Conservation (phyloP, 768 basidiomycete genomes). For the Chlorophyllum brunneum region DNA sequence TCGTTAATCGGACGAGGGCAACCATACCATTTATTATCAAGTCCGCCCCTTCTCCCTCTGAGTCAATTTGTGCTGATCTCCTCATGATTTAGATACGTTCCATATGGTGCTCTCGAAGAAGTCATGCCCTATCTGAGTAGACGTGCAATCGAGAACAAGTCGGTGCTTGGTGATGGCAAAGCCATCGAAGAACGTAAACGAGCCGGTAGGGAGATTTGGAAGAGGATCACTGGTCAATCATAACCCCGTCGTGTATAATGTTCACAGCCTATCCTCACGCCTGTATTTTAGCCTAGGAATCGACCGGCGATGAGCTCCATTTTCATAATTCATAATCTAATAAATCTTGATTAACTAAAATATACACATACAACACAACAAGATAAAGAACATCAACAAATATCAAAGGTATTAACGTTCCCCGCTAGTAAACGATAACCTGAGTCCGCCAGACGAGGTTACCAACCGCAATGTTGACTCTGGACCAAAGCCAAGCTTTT, state of each 20-base stretch:
- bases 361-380: background rate
- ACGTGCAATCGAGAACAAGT: constrained; percentile 92
- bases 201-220: constrained; percentile 52
- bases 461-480: constrained; percentile 16
- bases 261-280: no score
- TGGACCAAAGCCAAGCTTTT: background rate
- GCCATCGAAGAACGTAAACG: constrained; percentile 59
- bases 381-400: background rate
- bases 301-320: background rate
- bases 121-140: constrained; percentile 90
- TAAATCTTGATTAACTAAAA: no score
- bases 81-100: constrained; percentile 48
- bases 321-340: no score
- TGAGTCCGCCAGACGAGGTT: background rate
- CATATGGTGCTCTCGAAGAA: constrained; percentile 69
- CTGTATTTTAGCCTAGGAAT: background rate
- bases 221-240: constrained; percentile 23
- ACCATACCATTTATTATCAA: constrained; percentile 75
- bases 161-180: constrained; percentile 69
- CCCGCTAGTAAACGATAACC: background rate
- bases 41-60: constrained; percentile 29
- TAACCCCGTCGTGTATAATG: no score
- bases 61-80: background rate
- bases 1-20: constrained; percentile 52
- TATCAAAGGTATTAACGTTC: background rate